These are phyloP conservation scores for Erigeron philadelphicus DNA, from an alignment of 140 eudicot species.

Conservation along the genomic window DNA sequence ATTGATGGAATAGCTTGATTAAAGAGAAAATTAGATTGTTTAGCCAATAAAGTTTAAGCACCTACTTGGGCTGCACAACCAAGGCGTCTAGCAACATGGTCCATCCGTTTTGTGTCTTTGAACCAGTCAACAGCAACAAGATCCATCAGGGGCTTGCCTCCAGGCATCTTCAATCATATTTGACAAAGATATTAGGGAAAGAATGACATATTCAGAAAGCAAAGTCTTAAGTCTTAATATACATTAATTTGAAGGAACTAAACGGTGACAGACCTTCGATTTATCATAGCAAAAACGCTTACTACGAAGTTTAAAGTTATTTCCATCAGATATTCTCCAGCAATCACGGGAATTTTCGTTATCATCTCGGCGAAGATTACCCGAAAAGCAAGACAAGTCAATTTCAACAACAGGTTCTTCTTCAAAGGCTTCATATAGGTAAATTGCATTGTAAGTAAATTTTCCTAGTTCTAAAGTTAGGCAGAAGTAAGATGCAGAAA, in stretches of 20 bases:
- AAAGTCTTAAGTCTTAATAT: neutral
- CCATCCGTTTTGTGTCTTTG: conserved; percentile 91
- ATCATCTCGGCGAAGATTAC: conserved; percentile 76
- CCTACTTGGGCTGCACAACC: conserved; percentile 97
- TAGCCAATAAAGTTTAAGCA: conserved; percentile 24
- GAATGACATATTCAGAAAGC: neutral
- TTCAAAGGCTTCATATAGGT: conserved; percentile 48
- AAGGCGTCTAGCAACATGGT: conserved; percentile 89
- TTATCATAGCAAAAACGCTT: conserved; percentile 75
- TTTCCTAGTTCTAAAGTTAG: neutral
- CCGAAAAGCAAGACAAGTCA: conserved; percentile 77
- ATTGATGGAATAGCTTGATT: conserved; percentile 4
- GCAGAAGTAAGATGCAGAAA: neutral
- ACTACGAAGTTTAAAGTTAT: conserved; percentile 91
- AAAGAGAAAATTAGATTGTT: conserved; percentile 9
- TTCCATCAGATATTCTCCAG: conserved; percentile 86
- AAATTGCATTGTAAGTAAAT: conserved; percentile 15
- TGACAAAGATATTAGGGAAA: conserved; percentile 23
- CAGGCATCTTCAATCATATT: conserved; percentile 54
- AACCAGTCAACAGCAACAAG: conserved; percentile 99
- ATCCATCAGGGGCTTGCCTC: conserved; percentile 94
- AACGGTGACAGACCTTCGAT: conserved; percentile 55
- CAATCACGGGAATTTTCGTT: conserved; percentile 81
- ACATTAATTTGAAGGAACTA: conserved; percentile 21
- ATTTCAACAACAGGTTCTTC: conserved; percentile 73